Evolutionary conservation across 1,139 yeast species (phyloP), one percentile per base, ranked within the genome.

Genomic region (Diutina pseudorugosa): DNA sequence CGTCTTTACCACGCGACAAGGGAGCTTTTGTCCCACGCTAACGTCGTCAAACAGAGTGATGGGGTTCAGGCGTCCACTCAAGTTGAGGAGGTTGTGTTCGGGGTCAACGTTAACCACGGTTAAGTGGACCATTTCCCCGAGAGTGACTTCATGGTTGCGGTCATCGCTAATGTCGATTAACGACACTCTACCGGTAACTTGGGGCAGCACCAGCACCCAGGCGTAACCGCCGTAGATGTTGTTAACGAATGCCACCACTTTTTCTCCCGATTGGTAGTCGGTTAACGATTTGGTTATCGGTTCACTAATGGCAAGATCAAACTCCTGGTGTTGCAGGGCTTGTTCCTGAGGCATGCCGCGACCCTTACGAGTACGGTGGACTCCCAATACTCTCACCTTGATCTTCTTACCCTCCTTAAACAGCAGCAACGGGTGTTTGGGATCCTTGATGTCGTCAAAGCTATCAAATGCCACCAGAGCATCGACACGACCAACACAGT

Each of bases 401-500:
- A 90, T 56, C 4, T 69, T 65, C 42, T 82, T 79, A 51, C 85
- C 91, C 55, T 71, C 75, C 54, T 76, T 72, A 70, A 84, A 88
- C 51, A 69, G 69, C 2, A 77, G 65, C 53, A 88, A 72, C 47
- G 96, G 96, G 51, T 76, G 73, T 55, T 70, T 72, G 41, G 65
- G 65, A 62, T 88, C 82, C 54, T 73, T 69, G 52, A 89, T 85
- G 42, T 82, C 85, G 2, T 72, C 67, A 57, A 71, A 68, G 0
- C 65, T 59, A 52, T 81, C 83, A 67, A 79, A 85, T 53, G 86
- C 72, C 65, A 87, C 86, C 9, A 93, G 79, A 20, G 84, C 75
- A 61, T 88, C 96, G 54, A 91, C 70, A 63, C 95, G 79, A 47
- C 96, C 97, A 61, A 80, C 86, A 57, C 83, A 73, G 62, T 85